These are phyloP conservation scores for Recurvomyces mirabilis DNA, from an alignment of 495 filamentous ascomycete genomes.

Conservation along the genomic window DNA sequence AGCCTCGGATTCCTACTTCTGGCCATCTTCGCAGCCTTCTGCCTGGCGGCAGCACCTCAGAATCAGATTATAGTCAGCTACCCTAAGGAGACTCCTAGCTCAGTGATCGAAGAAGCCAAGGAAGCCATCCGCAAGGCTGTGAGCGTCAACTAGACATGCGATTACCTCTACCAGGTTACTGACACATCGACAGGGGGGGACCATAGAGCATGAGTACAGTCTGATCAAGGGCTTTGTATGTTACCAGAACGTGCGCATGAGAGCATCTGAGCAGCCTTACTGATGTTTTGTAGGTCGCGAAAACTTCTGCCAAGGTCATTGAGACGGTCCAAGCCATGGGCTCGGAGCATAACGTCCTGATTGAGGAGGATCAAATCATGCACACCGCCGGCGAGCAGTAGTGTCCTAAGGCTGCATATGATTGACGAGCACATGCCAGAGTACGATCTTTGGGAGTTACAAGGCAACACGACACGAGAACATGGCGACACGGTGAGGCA, in stretches of 20 bases:
- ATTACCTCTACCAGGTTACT: too few relatives aligned
- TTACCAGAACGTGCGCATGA: too few relatives aligned
- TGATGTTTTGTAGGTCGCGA: slow-evolving; percentile 73
- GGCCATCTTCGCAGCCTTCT: slow-evolving; percentile 5
- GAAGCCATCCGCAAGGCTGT: slow-evolving; percentile 56
- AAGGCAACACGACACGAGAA: too few relatives aligned
- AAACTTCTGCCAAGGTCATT: slow-evolving; percentile 55
- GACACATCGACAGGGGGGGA: slow-evolving; percentile 33
- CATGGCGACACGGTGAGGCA: too few relatives aligned
- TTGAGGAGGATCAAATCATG: slow-evolving; percentile 65
- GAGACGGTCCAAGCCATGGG: slow-evolving; percentile 57
- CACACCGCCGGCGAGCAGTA: too few relatives aligned
- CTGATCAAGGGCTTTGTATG: slow-evolving; percentile 42
- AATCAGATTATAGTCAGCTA: slow-evolving; percentile 73
- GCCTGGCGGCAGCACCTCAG: slow-evolving; percentile 24
- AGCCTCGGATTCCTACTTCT: slow-evolving; percentile 3
- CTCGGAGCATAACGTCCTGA: slow-evolving; percentile 48
- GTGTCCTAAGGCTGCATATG: too few relatives aligned
- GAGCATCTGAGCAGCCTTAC: too few relatives aligned
- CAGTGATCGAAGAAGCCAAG: slow-evolving; percentile 57
- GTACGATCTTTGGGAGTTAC: too few relatives aligned
- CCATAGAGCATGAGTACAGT: slow-evolving; percentile 46
- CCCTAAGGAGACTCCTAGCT: slow-evolving; percentile 57
- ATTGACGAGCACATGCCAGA: too few relatives aligned
- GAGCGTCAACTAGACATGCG: slow-evolving; percentile 25